Conservation (phyloP, 1,284 basidiomycete genomes). For the Boletus mariae region DNA sequence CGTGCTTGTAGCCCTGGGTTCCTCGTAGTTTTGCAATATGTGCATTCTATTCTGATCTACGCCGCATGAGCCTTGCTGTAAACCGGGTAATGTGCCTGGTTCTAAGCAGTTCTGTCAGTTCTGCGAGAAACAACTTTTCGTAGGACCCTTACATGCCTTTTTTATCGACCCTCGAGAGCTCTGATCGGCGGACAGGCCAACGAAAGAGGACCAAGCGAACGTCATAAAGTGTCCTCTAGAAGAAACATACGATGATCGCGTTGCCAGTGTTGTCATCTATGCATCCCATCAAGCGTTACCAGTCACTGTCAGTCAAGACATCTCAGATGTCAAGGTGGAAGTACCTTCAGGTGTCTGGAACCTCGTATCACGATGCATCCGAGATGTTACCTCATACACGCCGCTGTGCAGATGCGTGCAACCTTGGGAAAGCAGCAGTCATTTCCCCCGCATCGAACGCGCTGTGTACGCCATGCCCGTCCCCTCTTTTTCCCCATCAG, state of each 20-base stretch:
- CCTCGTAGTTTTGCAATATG: neutral
- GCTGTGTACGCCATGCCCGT: neutral
- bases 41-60: neutral
- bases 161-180: no score
- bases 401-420: neutral
- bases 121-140: no score
- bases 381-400: neutral
- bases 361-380: neutral
- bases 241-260: neutral
- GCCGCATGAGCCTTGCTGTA: no score
- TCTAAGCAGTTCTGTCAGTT: no score
- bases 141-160: no score
- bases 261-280: neutral
- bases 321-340: neutral
- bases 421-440: neutral
- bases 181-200: no score
- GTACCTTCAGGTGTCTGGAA: neutral
- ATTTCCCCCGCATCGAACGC: neutral
- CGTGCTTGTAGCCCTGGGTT: neutral
- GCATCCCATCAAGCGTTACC: neutral
- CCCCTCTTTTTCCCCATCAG: neutral
- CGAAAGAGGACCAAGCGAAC: no score
- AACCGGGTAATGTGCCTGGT: no score
- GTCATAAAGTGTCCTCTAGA: no score
- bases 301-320: neutral